These are phyloP conservation scores for Pseudoturritis turrita DNA, from an alignment of 345 rosid genomes.

Conservation along the genomic window DNA sequence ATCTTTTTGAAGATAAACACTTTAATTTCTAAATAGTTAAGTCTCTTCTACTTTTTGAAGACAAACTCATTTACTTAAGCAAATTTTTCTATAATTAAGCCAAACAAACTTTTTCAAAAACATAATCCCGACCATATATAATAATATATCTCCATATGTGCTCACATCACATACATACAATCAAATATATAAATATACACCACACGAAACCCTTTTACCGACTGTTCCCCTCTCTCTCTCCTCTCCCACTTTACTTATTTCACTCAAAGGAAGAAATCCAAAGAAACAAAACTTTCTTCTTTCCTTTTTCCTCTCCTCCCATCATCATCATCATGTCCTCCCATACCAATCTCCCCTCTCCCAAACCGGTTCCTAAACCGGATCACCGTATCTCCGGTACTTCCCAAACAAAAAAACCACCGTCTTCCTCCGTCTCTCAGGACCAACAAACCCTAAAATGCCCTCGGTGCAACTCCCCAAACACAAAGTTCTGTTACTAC, in stretches of 20 bases:
- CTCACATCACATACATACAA: not conserved
- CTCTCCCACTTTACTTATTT: conserved; percentile 9
- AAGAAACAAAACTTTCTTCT: not conserved
- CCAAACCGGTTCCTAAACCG: conserved; percentile 16
- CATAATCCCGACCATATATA: not conserved
- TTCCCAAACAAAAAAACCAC: conserved; percentile 33
- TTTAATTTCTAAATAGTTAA: not conserved
- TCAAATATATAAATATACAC: not conserved
- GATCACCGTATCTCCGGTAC: conserved; percentile 19
- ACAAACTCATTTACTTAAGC: not conserved
- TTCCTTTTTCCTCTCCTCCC: not conserved
- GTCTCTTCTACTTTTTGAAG: not conserved
- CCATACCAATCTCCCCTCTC: conserved; percentile 28
- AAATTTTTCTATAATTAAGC: not conserved
- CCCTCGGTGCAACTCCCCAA: conserved; percentile 81
- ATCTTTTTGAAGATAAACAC: not conserved
- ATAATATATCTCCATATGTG: not conserved
- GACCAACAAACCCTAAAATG: conserved; percentile 51
- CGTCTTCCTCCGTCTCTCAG: conserved; percentile 30
- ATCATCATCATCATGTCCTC: conserved; percentile 26
- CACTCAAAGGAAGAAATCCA: conserved; percentile 20
- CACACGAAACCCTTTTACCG: conserved; percentile 22
- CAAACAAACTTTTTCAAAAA: not conserved
- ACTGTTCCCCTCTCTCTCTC: conserved; percentile 20
- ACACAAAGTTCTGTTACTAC: conserved; percentile 92